A percentile compares a stretch with the other conserved stretches of the same genome.
phyloP scores from a whole-genome alignment of 441 rosid genomes.

The Syzygium malaccense region DNA sequence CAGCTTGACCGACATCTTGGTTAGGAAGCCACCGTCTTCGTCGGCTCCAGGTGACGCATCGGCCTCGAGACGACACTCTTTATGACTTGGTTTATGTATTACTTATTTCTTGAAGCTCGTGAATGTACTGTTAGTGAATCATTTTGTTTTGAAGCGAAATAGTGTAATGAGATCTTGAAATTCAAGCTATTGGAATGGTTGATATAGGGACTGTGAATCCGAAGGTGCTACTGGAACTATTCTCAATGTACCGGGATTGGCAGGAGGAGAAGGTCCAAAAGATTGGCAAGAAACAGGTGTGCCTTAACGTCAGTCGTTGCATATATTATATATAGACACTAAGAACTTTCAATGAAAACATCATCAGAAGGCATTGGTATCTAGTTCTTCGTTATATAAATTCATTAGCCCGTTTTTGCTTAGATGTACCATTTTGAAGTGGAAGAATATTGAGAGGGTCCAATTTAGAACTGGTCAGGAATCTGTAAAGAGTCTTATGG shows the following conservation, averaged over 20 bases:
- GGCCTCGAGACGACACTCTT: not conserved
- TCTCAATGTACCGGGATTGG: constrained; percentile 79
- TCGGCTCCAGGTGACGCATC: constrained; percentile 34
- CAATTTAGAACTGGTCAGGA: not conserved
- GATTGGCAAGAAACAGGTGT: constrained; percentile 75
- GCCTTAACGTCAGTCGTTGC: not conserved
- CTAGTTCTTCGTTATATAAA: accelerated
- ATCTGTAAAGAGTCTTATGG: not conserved
- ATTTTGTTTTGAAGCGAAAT: not conserved
- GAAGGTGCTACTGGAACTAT: constrained; percentile 72
- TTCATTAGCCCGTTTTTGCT: not conserved
- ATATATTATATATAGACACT: not conserved
- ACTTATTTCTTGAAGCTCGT: not conserved
- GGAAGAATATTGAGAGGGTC: accelerated
- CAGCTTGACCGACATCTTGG: constrained; percentile 94
- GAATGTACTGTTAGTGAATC: not conserved
- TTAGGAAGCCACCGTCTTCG: constrained; percentile 58
- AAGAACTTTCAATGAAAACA: not conserved
- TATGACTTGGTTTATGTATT: not conserved
- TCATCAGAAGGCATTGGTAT: not conserved
- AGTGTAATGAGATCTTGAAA: not conserved
- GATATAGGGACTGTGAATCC: constrained; percentile 65
- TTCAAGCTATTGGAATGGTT: not conserved
- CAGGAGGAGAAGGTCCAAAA: constrained; percentile 57
- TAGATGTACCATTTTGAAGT: not conserved